Base-by-base conservation (phyloP, 345 rosid species). In the Clausena lansium region DNA sequence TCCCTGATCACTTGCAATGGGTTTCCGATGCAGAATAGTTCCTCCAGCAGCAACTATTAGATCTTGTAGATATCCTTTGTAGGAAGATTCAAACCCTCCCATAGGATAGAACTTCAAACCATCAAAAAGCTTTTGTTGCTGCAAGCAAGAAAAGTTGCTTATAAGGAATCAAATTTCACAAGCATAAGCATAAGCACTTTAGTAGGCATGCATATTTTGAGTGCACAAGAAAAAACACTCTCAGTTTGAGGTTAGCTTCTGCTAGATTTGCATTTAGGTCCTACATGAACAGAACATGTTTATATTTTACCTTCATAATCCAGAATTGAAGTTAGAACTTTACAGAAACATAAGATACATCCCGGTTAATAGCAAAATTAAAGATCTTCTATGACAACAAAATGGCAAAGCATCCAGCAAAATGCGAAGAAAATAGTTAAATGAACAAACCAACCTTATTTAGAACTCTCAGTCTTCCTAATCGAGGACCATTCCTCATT, bases 61-160 rank as follows among this genome's bases (percentile, higher is more conserved):
- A 65, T 92, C 99, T 84, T 90, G 94, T 7, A 92, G 87, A 81
- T 94, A 91, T 11, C 94, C 91, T 83, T 83, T 91, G 88, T 91
- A 92, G 14, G 97, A 86, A 62, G 90, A 68, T 60, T 76, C 76
- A n/a, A 92, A 96, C 77, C 94, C 94, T 80, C 95, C 95, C 85
- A 81, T 82, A 10, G 94, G 75, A 79, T 89, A 94, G 85, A 92
- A 91, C 83, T 82, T 83, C 15, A 79, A 68, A 24, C 85, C 88
- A 67, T 63, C 67, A 66, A 89, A 89, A 9, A 83, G 82, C 85
- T 86, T 95, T 41, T 91, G 94, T 77, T 87, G 78, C 98, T 93
- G 94, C 89, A 83, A 35, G 64, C 38, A 32, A 35, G 24, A 54
- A 22, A 78, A 70, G n/a, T 45, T 70, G 33, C 62, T 19, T 70